Conservation (phyloP, 257 asterid genomes). For the Solanum clarkiae region DNA sequence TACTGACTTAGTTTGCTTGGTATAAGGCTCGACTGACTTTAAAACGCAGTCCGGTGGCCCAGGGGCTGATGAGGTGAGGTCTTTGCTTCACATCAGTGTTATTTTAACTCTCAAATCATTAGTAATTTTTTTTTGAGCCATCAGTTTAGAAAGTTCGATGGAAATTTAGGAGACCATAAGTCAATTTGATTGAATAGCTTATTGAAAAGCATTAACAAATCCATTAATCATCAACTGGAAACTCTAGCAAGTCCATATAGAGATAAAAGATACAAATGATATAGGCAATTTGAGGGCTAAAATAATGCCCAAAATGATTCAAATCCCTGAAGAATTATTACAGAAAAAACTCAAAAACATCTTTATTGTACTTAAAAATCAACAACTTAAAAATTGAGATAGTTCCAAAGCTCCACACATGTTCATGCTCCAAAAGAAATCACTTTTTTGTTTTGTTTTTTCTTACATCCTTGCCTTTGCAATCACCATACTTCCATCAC, state of each 20-base stretch:
- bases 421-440: background rate
- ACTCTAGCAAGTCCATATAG: background rate
- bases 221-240: background rate
- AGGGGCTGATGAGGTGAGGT: background rate
- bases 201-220: background rate
- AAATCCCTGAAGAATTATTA: conserved; percentile 23
- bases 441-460: background rate
- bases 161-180: background rate
- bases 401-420: conserved; percentile 14
- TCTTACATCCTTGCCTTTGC: conserved; percentile 77
- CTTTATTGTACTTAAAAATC: conserved; percentile 13
- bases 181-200: background rate
- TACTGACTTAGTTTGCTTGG: background rate
- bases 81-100: background rate
- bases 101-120: background rate
- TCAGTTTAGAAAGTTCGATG: background rate
- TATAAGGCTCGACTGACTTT: background rate
- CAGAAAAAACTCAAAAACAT: background rate
- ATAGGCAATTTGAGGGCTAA: conserved; percentile 16
- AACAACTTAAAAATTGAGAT: background rate
- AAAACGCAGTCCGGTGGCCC: background rate
- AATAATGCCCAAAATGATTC: conserved; percentile 7
- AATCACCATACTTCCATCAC: conserved; percentile 51
- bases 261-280: background rate
- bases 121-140: background rate